A percentile compares a stretch with the other conserved stretches of the same genome.
phyloP scores from a whole-genome alignment of 2,329 filamentous ascomycete genomes.

The Pseudocercospora vitis region DNA sequence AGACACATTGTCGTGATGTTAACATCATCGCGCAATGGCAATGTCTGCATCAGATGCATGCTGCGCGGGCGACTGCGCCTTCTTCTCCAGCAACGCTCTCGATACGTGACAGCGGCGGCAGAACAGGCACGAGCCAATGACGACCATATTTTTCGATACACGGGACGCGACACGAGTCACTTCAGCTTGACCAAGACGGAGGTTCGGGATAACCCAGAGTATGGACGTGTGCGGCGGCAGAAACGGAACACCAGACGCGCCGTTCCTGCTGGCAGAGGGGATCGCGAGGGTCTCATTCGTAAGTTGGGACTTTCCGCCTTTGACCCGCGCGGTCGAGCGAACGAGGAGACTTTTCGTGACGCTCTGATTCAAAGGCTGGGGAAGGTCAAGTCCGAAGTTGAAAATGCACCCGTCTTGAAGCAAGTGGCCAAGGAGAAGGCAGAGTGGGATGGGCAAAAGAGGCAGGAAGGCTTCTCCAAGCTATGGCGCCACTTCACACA shows the following conservation, averaged over 20 bases:
- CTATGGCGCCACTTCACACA: slow-evolving; percentile 32
- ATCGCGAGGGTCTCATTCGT: too few species aligned
- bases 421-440: slow-evolving; percentile 31
- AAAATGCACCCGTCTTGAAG: slow-evolving; percentile 35
- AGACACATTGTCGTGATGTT: slow-evolving; percentile 18
- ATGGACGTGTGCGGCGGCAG: too few species aligned
- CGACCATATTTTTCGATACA: too few species aligned
- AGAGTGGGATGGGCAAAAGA: slow-evolving; percentile 28
- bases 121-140: neutral
- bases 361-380: slow-evolving; percentile 29
- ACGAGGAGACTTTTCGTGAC: slow-evolving; percentile 18
- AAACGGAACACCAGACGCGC: too few species aligned
- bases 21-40: slow-evolving; percentile 13
- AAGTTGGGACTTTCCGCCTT: too few species aligned
- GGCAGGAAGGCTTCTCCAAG: slow-evolving; percentile 26
- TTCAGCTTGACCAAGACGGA: too few species aligned
- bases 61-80: slow-evolving; percentile 34
- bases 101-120: slow-evolving; percentile 12
- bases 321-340: neutral
- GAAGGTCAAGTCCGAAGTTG: slow-evolving; percentile 32
- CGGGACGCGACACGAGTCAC: too few species aligned
- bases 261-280: too few species aligned
- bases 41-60: slow-evolving; percentile 44
- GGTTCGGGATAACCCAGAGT: too few species aligned
- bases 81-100: slow-evolving; percentile 36